Conservation (phyloP, 2,329 filamentous ascomycete species). For the Colletotrichum melonis region DNA sequence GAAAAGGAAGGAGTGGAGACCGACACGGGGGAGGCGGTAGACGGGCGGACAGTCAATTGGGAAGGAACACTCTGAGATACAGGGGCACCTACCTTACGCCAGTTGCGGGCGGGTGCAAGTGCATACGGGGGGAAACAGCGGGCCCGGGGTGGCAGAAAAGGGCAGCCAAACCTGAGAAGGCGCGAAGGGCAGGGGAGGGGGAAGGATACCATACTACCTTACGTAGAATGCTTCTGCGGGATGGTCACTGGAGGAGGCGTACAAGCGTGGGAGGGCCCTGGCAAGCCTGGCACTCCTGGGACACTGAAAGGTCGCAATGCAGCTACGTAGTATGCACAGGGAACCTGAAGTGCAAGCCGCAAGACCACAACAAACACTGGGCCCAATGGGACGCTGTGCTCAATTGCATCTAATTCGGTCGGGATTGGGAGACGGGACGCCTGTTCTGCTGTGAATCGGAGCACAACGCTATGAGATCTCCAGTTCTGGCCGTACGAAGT, state of each 20-base stretch:
- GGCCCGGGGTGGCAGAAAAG: not conserved
- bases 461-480: not conserved
- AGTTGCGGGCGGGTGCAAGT: not conserved
- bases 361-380: slow-evolving; percentile 16
- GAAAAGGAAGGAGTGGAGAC: not conserved
- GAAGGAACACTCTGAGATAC: not conserved
- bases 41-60: not conserved
- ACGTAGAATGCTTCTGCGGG: not conserved
- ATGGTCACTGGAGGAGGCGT: not conserved
- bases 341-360: not conserved
- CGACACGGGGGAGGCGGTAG: not conserved
- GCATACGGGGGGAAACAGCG: not conserved
- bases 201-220: not conserved
- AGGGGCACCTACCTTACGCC: not conserved
- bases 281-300: not conserved
- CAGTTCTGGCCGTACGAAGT: not conserved
- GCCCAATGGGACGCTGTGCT: slow-evolving; percentile 2
- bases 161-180: not conserved
- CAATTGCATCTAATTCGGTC: not conserved
- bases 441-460: slow-evolving; percentile 15
- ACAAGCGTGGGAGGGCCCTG: not conserved
- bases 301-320: not conserved
- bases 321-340: not conserved
- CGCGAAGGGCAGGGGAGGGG: not conserved
- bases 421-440: not conserved